Percentiles rank a stretch among this genome's conserved stretches.
Conservation (phyloP, 371 early-diverging fungal species). For the Mortierella sp. region DNA sequence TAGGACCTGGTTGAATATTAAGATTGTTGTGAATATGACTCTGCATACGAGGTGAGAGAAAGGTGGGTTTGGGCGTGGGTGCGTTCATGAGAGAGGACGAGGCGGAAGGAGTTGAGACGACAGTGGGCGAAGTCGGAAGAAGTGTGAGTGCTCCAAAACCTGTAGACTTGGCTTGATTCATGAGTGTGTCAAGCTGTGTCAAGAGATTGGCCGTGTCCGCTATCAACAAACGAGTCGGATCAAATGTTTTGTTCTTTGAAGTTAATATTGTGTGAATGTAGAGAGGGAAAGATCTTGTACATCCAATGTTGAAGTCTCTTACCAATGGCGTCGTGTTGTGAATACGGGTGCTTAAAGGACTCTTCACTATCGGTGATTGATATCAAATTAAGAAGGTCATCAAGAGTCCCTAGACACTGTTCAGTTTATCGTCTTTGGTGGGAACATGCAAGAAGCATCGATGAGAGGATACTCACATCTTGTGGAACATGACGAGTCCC, state of each 20-base stretch:
- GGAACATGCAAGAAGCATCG: not conserved
- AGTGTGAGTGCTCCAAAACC: conserved; percentile 42
- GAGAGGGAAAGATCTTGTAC: not conserved
- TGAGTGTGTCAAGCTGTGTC: conserved; percentile 35
- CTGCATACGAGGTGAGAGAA: conserved; percentile 46
- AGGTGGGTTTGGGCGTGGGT: conserved; percentile 43
- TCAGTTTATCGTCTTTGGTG: too few species aligned
- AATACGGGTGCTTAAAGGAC: conserved; percentile 49
- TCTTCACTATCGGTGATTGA: conserved; percentile 27
- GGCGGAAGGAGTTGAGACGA: conserved; percentile 44
- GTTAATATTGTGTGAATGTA: too few species aligned
- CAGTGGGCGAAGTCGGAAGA: conserved; percentile 35
- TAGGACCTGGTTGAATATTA: not conserved
- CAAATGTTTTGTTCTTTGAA: too few species aligned
- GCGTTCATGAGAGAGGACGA: conserved; percentile 10
- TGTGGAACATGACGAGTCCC: conserved; percentile 51
- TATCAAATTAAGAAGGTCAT: not conserved
- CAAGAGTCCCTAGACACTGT: too few species aligned
- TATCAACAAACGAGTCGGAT: conserved; percentile 1
- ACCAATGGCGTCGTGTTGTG: conserved; percentile 49
- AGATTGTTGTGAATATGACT: conserved; percentile 41
- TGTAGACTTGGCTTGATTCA: conserved; percentile 30
- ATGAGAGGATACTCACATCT: conserved; percentile 32
- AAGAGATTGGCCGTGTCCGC: conserved; percentile 41
- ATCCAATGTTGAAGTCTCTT: not conserved